phyloP scores from a whole-genome alignment of 345 rosid species.

The Bruguiera gymnorhiza region DNA sequence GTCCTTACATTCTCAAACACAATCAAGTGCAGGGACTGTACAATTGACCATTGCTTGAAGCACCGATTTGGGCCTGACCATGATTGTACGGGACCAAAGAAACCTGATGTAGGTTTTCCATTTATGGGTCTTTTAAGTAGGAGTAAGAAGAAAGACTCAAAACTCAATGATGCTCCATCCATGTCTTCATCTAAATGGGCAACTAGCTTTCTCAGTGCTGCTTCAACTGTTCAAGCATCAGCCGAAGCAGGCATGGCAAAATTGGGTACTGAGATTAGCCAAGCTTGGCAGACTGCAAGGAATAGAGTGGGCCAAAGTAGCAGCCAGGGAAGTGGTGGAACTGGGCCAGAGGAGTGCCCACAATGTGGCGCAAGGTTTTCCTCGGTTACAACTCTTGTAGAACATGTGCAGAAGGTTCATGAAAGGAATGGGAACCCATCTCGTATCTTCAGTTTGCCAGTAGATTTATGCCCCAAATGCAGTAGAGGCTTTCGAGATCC shows the following conservation, averaged over 20 bases:
- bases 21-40: slow-evolving; percentile 81
- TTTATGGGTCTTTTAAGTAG: slow-evolving; percentile 51
- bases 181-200: slow-evolving; percentile 64
- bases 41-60: slow-evolving; percentile 82
- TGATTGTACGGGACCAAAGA: slow-evolving; percentile 77
- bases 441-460: slow-evolving; percentile 45
- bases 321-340: slow-evolving; percentile 22
- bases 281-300: slow-evolving; percentile 57
- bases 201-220: slow-evolving; percentile 48
- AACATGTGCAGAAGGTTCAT: slow-evolving; percentile 69
- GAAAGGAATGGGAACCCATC: slow-evolving; percentile 47
- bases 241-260: slow-evolving; percentile 74
- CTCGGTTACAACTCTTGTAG: slow-evolving; percentile 54
- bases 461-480: slow-evolving; percentile 90
- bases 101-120: slow-evolving; percentile 47
- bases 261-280: slow-evolving; percentile 59
- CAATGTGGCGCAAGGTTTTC: slow-evolving; percentile 72
- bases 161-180: slow-evolving; percentile 29
- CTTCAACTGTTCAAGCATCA: slow-evolving; percentile 64
- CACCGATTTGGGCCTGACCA: slow-evolving; percentile 94
- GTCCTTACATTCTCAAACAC: slow-evolving; percentile 77
- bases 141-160: slow-evolving; percentile 51
- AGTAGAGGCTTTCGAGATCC: slow-evolving; percentile 86
- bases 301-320: slow-evolving; percentile 43
- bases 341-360: slow-evolving; percentile 56